Evolutionary conservation across 176 grass and related monocot species (phyloP), one percentile per base, ranked within the genome.

Genomic region (Avena atlantica): DNA sequence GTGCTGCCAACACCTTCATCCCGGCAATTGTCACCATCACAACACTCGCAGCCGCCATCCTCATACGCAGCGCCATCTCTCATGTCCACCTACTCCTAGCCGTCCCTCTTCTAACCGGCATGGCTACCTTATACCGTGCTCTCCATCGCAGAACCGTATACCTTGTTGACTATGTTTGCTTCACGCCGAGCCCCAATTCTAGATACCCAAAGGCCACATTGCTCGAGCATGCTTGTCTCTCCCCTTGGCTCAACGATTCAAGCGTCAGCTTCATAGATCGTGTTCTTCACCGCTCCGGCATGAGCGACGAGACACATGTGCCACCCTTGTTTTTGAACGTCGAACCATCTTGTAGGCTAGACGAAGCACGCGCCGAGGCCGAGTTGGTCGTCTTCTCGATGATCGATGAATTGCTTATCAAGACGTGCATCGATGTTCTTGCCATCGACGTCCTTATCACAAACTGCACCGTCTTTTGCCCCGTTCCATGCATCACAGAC

Each of bases 251-350:
- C 49, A 63, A 84, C 27, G 31, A 70, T 65, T 20, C 25, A 7
- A 72, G 11, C 37, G 61, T 79, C 10, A 31, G 37, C 0, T 89
- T 91, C 85, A 37, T 62, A 50, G 9, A 40, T 8, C 65, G 60
- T 0, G 48, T 91, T 51, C 15, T 20, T 8, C 40, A 55, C 49
- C 61, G 79, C 61, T 91, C 79, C 2, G 84, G 89, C 23, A 50
- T 91, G 13, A 79, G 89, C 14, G 84, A 91, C 5, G 89, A 87
- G 85, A 87, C 85, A 2, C 66, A 59, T 74, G 14, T 74, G 13
- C 85, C 85, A 0, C 48, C 65, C 20, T 16, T 66, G 1, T 5
- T 12, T 6, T 52, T 57, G 42, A 49, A 74, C 8, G 9, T 58
- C 20, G 74, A 58, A 0, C 48, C 24, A 2, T 29, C 5, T 14